These are phyloP conservation scores for Zasmidium cellare DNA, from an alignment of 2,329 filamentous ascomycete genomes.

Conservation along the genomic window DNA sequence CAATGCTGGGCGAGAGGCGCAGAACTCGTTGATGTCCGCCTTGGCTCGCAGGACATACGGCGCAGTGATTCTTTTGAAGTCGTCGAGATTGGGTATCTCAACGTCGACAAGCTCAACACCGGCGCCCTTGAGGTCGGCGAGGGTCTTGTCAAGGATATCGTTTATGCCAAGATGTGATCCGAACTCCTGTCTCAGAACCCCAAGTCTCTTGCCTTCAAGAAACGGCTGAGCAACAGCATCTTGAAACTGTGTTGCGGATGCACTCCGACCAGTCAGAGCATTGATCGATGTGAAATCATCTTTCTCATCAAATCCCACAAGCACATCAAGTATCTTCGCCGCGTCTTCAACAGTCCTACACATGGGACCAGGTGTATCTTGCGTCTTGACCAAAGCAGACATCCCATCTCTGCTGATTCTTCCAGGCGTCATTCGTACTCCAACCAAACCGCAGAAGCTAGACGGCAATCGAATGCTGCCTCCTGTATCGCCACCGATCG, in stretches of 20 bases:
- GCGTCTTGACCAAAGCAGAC: constrained; percentile 21
- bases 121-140: constrained; percentile 13
- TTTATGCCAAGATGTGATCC: constrained; percentile 24
- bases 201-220: constrained; percentile 21
- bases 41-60: constrained; percentile 26
- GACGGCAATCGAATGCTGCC: constrained; percentile 28
- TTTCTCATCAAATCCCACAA: constrained; percentile 24
- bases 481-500: constrained; percentile 31
- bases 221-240: constrained; percentile 20
- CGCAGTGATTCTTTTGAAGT: constrained; percentile 19
- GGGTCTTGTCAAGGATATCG: constrained; percentile 13
- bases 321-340: constrained; percentile 25
- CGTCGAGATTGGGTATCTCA: constrained; percentile 23
- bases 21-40: constrained; percentile 29
- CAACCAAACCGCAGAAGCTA: constrained; percentile 29
- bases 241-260: constrained; percentile 10
- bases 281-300: constrained; percentile 26
- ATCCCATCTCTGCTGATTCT: constrained; percentile 28
- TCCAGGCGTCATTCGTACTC: constrained; percentile 29
- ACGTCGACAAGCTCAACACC: constrained; percentile 28
- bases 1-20: constrained; percentile 17
- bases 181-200: constrained; percentile 26
- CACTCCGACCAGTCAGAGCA: constrained; percentile 6
- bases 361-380: constrained; percentile 31
- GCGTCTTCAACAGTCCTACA: constrained; percentile 25